Conservation (phyloP, 2,329 filamentous ascomycete species). For the Trichophaea hybrida region DNA sequence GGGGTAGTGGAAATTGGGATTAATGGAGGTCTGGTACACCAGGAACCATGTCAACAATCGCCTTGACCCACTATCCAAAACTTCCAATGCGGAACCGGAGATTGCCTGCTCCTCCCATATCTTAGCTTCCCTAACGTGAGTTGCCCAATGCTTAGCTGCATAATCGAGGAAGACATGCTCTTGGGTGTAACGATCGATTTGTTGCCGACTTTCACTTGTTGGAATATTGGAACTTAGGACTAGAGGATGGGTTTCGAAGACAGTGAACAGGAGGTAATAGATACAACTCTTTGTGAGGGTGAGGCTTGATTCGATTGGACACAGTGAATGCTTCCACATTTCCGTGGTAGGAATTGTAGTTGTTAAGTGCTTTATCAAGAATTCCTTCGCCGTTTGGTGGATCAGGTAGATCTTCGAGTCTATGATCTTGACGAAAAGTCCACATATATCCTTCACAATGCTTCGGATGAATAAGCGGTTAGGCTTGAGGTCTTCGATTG, state of each 20-base stretch:
- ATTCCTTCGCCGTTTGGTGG: constrained; percentile 24
- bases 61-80: not conserved
- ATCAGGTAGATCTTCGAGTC: constrained; percentile 22
- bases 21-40: not conserved
- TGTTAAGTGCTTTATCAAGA: constrained; percentile 5
- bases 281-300: constrained; percentile 6
- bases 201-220: not conserved
- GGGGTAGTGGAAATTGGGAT: not conserved
- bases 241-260: constrained; percentile 5
- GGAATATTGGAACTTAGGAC: not conserved
- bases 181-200: not conserved
- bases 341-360: not conserved
- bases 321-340: constrained; percentile 5
- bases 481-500: constrained; percentile 18
- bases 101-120: not conserved
- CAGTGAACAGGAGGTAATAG: constrained; percentile 4
- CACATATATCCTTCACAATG: constrained; percentile 20
- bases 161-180: constrained; percentile 8
- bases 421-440: constrained; percentile 22
- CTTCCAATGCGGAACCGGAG: not conserved
- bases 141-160: constrained; percentile 6
- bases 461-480: constrained; percentile 14
- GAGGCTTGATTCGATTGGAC: constrained; percentile 3
- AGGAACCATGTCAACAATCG: constrained; percentile 2
- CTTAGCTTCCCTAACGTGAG: constrained; percentile 1